Conservation (phyloP, 73 alveolate species). For the Uronychia setigera region DNA sequence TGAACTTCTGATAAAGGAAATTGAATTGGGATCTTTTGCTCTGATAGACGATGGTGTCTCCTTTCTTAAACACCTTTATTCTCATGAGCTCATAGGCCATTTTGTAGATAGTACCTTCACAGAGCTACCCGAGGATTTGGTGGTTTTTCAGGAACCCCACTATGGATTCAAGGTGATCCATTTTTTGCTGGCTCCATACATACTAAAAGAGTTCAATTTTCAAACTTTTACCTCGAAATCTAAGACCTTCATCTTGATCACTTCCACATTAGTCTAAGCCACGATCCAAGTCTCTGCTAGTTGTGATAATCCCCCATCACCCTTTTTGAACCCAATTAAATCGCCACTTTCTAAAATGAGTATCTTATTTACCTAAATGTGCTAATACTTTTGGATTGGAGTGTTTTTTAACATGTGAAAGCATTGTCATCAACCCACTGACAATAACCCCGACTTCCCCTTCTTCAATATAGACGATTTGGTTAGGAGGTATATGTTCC, state of each 20-base stretch:
- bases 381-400: background rate
- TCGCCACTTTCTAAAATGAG: slow-evolving; percentile 26
- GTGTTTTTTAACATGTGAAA: background rate
- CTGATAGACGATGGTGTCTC: slow-evolving; percentile 26
- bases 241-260: background rate
- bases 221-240: slow-evolving; percentile 22
- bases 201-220: slow-evolving; percentile 1
- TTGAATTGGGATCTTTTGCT: slow-evolving; percentile 52
- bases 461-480: background rate
- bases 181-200: slow-evolving; percentile 48
- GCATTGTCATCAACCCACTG: background rate
- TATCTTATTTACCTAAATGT: background rate
- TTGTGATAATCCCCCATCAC: slow-evolving; percentile 56
- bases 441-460: background rate
- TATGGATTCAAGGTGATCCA: slow-evolving; percentile 15
- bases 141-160: slow-evolving; percentile 34
- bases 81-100: slow-evolving; percentile 53
- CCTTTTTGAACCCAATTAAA: slow-evolving; percentile 43
- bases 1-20: slow-evolving; percentile 22
- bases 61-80: slow-evolving; percentile 28
- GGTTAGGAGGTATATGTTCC: background rate
- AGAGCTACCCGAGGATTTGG: slow-evolving; percentile 12
- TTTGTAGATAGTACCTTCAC: slow-evolving; percentile 39
- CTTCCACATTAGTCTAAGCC: slow-evolving; percentile 43
- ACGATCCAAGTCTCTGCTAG: slow-evolving; percentile 47